Percentiles rank a stretch among this genome's conserved stretches.
phyloP scores from a whole-genome alignment of 257 asterid species.

The Hygrophila difformis region DNA sequence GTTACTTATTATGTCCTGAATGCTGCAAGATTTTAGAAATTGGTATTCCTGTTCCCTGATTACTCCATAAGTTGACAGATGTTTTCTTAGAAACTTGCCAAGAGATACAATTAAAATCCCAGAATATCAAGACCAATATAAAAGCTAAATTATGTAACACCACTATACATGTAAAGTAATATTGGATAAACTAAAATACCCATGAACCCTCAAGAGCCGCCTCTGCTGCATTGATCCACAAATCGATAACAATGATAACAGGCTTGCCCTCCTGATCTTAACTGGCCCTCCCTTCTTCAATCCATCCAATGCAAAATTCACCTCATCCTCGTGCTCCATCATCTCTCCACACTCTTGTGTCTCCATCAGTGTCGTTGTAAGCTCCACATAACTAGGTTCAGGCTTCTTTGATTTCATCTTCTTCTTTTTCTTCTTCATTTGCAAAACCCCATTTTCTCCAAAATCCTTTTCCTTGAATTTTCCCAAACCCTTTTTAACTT shows the following conservation, averaged over 20 bases:
- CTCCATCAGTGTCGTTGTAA: slow-evolving; percentile 72
- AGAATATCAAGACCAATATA: slow-evolving; percentile 1
- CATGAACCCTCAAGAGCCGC: slow-evolving; percentile 54
- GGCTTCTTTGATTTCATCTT: slow-evolving; percentile 27
- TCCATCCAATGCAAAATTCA: slow-evolving; percentile 82
- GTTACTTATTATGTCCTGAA: too few species aligned
- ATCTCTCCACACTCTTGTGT: slow-evolving; percentile 86
- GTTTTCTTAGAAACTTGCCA: too few species aligned
- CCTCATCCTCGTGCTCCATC: slow-evolving; percentile 91
- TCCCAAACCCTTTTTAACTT: slow-evolving; percentile 22
- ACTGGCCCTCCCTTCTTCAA: slow-evolving; percentile 74
- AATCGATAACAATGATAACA: slow-evolving; percentile 49
- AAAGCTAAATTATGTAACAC: not conserved
- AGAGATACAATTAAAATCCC: too few species aligned
- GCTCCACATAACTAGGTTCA: slow-evolving; percentile 23
- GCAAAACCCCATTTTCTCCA: slow-evolving; percentile 32
- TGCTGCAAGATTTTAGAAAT: too few species aligned
- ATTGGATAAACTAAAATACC: slow-evolving; percentile 27
- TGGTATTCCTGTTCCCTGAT: too few species aligned
- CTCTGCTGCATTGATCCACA: slow-evolving; percentile 61
- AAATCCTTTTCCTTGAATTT: slow-evolving; percentile 33
- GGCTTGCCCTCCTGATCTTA: slow-evolving; percentile 57
- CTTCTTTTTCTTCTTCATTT: slow-evolving; percentile 47
- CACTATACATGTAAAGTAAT: not conserved
- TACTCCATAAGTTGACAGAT: too few species aligned